These are phyloP conservation scores for Decorospora gaudefroyi DNA, from an alignment of 2,329 filamentous ascomycete genomes.

Conservation along the genomic window DNA sequence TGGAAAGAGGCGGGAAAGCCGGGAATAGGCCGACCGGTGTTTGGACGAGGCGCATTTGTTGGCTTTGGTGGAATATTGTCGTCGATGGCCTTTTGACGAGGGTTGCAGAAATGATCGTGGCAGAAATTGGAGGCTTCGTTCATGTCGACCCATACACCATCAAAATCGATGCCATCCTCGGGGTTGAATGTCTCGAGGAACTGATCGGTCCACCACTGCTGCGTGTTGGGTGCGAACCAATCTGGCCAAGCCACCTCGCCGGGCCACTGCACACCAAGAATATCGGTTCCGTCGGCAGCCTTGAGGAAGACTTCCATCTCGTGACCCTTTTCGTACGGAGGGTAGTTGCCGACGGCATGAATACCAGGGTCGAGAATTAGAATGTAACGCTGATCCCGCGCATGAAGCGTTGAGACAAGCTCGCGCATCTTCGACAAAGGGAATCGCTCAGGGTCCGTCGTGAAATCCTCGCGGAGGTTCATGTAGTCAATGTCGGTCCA, in stretches of 20 bases:
- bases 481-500: slow-evolving; percentile 78
- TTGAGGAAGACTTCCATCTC: slow-evolving; percentile 61
- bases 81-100: slow-evolving; percentile 43
- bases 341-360: slow-evolving; percentile 58
- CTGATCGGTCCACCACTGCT: slow-evolving; percentile 71
- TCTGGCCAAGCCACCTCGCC: slow-evolving; percentile 74
- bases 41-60: slow-evolving; percentile 56
- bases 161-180: slow-evolving; percentile 70
- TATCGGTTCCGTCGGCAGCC: slow-evolving; percentile 59
- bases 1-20: slow-evolving; percentile 72
- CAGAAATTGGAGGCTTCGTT: slow-evolving; percentile 50
- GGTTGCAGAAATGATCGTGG: slow-evolving; percentile 53
- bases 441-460: slow-evolving; percentile 66
- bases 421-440: slow-evolving; percentile 65
- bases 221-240: slow-evolving; percentile 71
- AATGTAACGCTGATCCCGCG: slow-evolving; percentile 69
- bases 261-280: slow-evolving; percentile 74
- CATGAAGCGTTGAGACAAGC: slow-evolving; percentile 68
- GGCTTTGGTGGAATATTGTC: slow-evolving; percentile 63
- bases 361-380: slow-evolving; percentile 74
- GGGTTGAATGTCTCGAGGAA: slow-evolving; percentile 65
- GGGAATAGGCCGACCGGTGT: slow-evolving; percentile 66
- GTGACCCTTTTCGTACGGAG: slow-evolving; percentile 64
- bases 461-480: slow-evolving; percentile 63
- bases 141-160: slow-evolving; percentile 67